Base-by-base conservation (phyloP, 257 asterid species). In the Ophiorrhiza pumila region DNA sequence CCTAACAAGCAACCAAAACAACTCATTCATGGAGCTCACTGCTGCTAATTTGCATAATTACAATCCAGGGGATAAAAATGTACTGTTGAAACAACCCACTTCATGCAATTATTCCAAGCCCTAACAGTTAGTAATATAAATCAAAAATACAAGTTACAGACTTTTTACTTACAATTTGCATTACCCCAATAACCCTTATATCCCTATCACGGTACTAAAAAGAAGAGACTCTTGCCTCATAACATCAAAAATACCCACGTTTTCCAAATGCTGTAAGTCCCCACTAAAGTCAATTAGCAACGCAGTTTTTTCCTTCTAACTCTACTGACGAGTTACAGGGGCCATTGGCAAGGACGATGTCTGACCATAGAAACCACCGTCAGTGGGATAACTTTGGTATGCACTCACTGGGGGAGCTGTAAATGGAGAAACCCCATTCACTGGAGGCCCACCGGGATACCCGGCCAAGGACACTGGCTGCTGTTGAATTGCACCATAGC, bases 291-390 rank as follows among this genome's bases (percentile, higher is more conserved):
- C n/a, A n/a, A n/a, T n/a, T n/a, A n/a, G n/a, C n/a, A n/a, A n/a
- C n/a, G n/a, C n/a, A n/a, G n/a, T n/a, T n/a, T n/a, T n/a, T n/a
- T n/a, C n/a, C n/a, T n/a, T n/a, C n/a, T n/a, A 60, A 47, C 27
- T 62, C 27, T 88, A 87, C 81, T 80, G 91, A 27, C 85, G 89
- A 72, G 80, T 78, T 81, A 80, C 76, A 0, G 93, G 97, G 62
- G 93, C 88, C 92, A 83, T 85, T 8, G 95, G 87, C 81, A 90
- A 52, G 47, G 95, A 80, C 8, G 97, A 73, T 2, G 87, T 74
- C 78, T 84, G 96, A 60, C 81, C 76, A 35, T 85, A 87, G 72
- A 86, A 87, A 45, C 90, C 84, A 46, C 90, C 83, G 25, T 92
- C 95, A 5, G 84, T 75, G 12, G 91, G 81, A 78, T 83, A 88